Base-by-base conservation (phyloP, 768 basidiomycete genomes). In the Hemileccinum impolitum region DNA sequence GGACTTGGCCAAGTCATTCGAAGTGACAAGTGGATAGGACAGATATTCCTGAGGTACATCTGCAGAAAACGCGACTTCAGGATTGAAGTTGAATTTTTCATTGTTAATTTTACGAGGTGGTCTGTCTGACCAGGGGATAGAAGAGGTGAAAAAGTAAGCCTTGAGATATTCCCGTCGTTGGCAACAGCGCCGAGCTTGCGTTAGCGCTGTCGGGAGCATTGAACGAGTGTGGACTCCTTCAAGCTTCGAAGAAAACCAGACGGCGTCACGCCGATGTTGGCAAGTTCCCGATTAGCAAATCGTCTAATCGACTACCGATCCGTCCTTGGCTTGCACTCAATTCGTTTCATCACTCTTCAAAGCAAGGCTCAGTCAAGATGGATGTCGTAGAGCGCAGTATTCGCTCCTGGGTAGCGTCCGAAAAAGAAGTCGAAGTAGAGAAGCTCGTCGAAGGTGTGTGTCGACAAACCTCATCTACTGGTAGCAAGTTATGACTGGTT, bases 41-140 rank as follows among this genome's bases (percentile, higher is more conserved):
- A 72, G 66, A 42, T 78, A 71, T 43, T 79, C 74, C 30, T 76
- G 72, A 36, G 70, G 63, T 14, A 75, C 70, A 18, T 58, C 61
- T 18, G 73, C 69, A 32, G 77, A 73, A 61, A 88, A 80, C 31
- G 79, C 77, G 47, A 81, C 70, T 36, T 74, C 72, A 14, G 72
- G 64, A 62, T 90, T 91, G 70, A 87, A 93, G 70, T 92, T 92
- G 79, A 85, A 83, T 68, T 80, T 85, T 62, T 88, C 84, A 39
- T 63, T 51, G 47, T 51, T 38, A 18, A 26, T 9, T 47, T 48
- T 59, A 17, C 44, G 57, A 30, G 41, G 44, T 17, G 23, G 54
- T 39, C 39, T 52, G 36, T 59, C 51, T 25, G 47, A 48, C 50
- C 53, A 53, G 25, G 35, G 47, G 43, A 21, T 14, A 2, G 54